A percentile compares a stretch with the other conserved stretches of the same genome.
phyloP scores from a whole-genome alignment of 345 rosid species.

The Eutrema japonicum region DNA sequence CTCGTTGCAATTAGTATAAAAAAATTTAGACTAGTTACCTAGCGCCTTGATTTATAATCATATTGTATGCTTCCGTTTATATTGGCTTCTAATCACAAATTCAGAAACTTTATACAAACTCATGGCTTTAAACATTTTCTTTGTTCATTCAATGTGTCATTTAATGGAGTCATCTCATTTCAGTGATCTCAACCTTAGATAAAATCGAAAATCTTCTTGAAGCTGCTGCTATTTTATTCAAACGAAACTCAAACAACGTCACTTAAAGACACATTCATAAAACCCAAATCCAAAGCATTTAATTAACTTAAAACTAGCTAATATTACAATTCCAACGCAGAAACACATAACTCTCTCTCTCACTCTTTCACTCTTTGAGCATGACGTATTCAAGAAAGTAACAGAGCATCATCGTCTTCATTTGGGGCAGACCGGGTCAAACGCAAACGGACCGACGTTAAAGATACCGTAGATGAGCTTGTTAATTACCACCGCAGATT shows the following conservation, averaged over 20 bases:
- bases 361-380: neutral
- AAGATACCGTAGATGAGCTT: constrained; percentile 55
- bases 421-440: constrained; percentile 66
- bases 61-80: neutral
- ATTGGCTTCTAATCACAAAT: neutral
- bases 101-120: neutral
- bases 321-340: constrained; percentile 22
- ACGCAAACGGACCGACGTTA: constrained; percentile 83
- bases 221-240: constrained; percentile 29
- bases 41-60: neutral
- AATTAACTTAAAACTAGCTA: constrained; percentile 37
- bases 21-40: neutral
- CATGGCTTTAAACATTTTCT: neutral
- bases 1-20: neutral
- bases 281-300: constrained; percentile 18
- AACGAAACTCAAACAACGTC: constrained; percentile 22
- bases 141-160: neutral
- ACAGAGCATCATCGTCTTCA: constrained; percentile 34
- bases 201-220: neutral
- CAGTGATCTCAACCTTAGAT: neutral
- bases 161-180: neutral
- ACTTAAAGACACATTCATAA: constrained; percentile 22
- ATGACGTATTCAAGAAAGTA: constrained; percentile 25
- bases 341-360: constrained; percentile 22
- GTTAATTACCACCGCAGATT: constrained; percentile 32